Evolutionary conservation across 176 grass and related monocot genomes (phyloP), one percentile per base, ranked within the genome.

Genomic region (Stipa capillata): DNA sequence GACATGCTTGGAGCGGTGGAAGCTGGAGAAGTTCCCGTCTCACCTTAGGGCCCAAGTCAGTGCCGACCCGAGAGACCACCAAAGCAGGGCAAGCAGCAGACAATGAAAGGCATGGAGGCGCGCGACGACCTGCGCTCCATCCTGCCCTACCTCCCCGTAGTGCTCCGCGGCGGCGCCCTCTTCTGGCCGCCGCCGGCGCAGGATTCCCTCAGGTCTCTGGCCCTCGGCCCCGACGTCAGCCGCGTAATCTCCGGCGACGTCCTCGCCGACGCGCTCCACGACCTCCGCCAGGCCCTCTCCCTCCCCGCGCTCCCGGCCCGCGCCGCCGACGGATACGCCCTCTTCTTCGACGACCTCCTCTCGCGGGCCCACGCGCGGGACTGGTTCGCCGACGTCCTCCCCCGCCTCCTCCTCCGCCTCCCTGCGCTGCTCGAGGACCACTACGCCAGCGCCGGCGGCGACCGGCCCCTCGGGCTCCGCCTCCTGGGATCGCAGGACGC

Each of bases 271-370:
- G 67, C 86, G 64, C 87, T 98, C 60, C 14, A 82, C 27, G 92
- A 93, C 54, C 90, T 94, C 61, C 87, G 92, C 68, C 49, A 85
- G 68, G 80, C 82, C 32, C 85, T 98, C 78, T 82, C 78, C 31
- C 86, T 83, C 63, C 50, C 60, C 18, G 33, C 62, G 4, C 81
- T 94, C 3, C 27, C 89, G 18, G 8, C 55, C 7, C 40, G 43
- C 45, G 67, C 92, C 16, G 57, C 76, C 48, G 77, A 90, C 47
- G 95, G 95, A 14, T 77, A 73, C 73, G 70, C 85, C 11, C 80
- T 92, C 83, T 98, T 98, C 73, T 98, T 98, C 74, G 92, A 98
- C 71, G 85, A 98, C 68, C 61, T 88, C 50, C 69, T 94, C 65
- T 86, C 92, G 8, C 67, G 82, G 2, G 52, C 60, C 43, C 87